Evolutionary conservation across 2,329 filamentous ascomycete genomes (phyloP).

Genomic region (Diplocarpon rosae): DNA sequence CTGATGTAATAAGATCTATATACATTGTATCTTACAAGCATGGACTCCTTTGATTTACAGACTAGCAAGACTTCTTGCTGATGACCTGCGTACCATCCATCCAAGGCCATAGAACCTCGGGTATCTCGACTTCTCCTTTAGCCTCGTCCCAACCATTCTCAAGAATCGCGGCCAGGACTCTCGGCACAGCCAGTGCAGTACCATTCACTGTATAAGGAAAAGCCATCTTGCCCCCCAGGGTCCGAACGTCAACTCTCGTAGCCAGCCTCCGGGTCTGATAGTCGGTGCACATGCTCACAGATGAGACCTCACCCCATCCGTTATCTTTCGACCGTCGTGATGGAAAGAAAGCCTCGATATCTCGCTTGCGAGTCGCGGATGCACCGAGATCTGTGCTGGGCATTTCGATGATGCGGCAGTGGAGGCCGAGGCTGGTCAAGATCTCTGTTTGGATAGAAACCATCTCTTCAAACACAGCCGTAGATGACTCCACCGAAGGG

Average conservation of each 20-base stretch:
- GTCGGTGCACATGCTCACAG: conserved; percentile 83
- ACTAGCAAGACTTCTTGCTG: conserved; percentile 7
- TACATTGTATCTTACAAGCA: conserved; percentile 1
- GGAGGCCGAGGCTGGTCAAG: conserved; percentile 61
- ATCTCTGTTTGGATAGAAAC: conserved; percentile 80
- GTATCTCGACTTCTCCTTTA: conserved; percentile 57
- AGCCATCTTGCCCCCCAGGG: conserved; percentile 40
- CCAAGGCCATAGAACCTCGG: conserved; percentile 68
- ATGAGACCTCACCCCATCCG: conserved; percentile 91
- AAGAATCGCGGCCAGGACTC: conserved; percentile 77
- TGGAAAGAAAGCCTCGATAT: conserved; percentile 93
- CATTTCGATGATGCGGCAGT: conserved; percentile 89
- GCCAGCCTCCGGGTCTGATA: conserved; percentile 80
- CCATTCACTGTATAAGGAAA: conserved; percentile 92
- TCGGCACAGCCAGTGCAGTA: conserved; percentile 82
- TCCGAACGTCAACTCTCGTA: conserved; percentile 53
- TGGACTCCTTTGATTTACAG: background rate
- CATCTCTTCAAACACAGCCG: conserved; percentile 70
- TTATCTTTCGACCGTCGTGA: conserved; percentile 54
- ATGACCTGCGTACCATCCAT: conserved; percentile 71
- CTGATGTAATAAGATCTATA: background rate
- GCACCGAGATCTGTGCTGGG: conserved; percentile 80
- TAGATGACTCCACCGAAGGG: conserved; percentile 39
- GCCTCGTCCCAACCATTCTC: conserved; percentile 83
- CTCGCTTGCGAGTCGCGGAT: conserved; percentile 73